Conservation (phyloP, 257 asterid species). For the Scutellaria baicalensis region DNA sequence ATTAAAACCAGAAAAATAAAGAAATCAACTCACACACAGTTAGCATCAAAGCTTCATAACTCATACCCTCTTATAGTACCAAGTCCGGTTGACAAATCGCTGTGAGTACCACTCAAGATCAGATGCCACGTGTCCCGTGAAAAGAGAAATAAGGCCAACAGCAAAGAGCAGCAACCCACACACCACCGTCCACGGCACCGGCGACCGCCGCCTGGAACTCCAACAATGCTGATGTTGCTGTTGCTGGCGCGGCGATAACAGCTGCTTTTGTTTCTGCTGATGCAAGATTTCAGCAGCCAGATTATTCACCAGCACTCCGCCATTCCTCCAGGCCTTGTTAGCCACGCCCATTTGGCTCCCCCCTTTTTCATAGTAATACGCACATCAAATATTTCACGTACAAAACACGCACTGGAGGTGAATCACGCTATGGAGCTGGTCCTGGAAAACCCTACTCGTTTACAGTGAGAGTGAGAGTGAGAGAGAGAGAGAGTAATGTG, state of each 20-base stretch:
- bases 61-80: constrained; percentile 53
- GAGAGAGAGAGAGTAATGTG: background rate
- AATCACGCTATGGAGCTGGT: background rate
- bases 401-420: constrained; percentile 1
- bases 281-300: constrained; percentile 31
- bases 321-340: constrained; percentile 47
- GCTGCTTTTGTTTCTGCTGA: constrained; percentile 30
- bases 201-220: constrained; percentile 32
- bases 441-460: constrained; percentile 19
- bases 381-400: constrained; percentile 15
- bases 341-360: constrained; percentile 68
- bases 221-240: constrained; percentile 17
- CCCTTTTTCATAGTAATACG: constrained; percentile 28
- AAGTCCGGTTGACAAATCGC: constrained; percentile 49
- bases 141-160: constrained; percentile 82
- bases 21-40: background rate
- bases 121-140: constrained; percentile 95
- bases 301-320: constrained; percentile 36
- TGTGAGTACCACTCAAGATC: constrained; percentile 94
- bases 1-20: background rate
- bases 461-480: background rate
- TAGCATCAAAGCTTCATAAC: background rate
- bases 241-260: constrained; percentile 8
- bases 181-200: constrained; percentile 75
- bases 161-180: constrained; percentile 78